Evolutionary conservation across 495 filamentous ascomycete species (phyloP).

Genomic region (Penicillium lividum): DNA sequence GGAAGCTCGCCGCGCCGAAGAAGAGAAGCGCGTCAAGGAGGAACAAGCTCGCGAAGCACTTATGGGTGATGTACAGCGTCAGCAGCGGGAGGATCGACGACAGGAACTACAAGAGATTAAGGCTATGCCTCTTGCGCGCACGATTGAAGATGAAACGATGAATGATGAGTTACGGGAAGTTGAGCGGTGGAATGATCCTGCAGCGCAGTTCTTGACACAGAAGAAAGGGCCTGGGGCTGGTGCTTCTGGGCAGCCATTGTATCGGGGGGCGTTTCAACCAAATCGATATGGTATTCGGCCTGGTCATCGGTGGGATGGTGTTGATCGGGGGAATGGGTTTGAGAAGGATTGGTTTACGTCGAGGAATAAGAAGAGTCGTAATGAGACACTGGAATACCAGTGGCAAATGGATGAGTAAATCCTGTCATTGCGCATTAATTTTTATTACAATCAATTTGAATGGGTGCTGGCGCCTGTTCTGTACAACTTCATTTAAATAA

Average conservation of each 20-base stretch:
- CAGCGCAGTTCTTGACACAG: conserved; percentile 72
- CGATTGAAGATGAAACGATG: conserved; percentile 76
- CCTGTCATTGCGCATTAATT: background rate
- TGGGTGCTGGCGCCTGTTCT: conserved; percentile 23
- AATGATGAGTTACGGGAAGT: conserved; percentile 77
- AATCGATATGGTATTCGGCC: conserved; percentile 95
- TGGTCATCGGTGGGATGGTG: conserved; percentile 95
- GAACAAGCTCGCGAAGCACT: conserved; percentile 60
- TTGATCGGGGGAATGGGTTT: conserved; percentile 91
- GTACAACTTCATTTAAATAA: background rate
- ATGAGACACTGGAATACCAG: conserved; percentile 79
- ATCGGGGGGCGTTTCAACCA: conserved; percentile 75
- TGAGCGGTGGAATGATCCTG: conserved; percentile 92
- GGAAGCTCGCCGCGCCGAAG: conserved; percentile 71
- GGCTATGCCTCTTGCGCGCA: conserved; percentile 75
- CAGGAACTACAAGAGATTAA: conserved; percentile 73
- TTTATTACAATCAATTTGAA: background rate
- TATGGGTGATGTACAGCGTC: conserved; percentile 81
- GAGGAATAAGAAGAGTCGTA: conserved; percentile 70
- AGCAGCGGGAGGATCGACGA: conserved; percentile 54
- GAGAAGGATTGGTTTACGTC: conserved; percentile 93
- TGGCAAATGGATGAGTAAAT: conserved; percentile 91
- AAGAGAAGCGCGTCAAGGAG: conserved; percentile 68
- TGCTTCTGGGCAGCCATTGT: conserved; percentile 69
- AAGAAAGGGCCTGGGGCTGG: conserved; percentile 43